Conservation (phyloP, 495 filamentous ascomycete species). For the Aspergillus diversus region DNA sequence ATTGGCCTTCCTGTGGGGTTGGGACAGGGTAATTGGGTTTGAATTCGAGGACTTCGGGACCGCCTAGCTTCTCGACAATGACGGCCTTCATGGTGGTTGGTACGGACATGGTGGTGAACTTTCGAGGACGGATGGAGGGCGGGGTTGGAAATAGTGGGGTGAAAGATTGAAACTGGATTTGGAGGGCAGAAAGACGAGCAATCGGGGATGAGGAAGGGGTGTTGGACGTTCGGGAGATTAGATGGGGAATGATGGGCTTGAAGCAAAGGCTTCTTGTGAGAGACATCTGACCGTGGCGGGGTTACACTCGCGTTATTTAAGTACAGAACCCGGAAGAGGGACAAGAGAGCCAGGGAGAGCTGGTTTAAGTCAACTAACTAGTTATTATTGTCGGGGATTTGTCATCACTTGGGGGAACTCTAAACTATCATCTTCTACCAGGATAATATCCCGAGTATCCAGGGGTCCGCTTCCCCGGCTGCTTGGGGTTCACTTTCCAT, state of each 20-base stretch:
- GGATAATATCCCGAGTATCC: background rate
- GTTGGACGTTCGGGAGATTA: constrained; percentile 1
- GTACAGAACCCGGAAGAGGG: no score
- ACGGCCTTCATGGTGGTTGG: constrained; percentile 77
- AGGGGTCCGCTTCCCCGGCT: background rate
- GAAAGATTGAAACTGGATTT: constrained; percentile 2
- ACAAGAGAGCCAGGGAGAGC: no score
- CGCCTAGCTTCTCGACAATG: constrained; percentile 75
- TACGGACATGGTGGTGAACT: constrained; percentile 44
- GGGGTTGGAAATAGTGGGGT: background rate
- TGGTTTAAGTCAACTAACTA: no score
- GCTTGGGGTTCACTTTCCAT: background rate
- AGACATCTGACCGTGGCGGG: background rate
- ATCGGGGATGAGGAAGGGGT: constrained; percentile 2
- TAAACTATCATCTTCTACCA: background rate
- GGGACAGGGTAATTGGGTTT: constrained; percentile 79
- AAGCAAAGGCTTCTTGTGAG: background rate
- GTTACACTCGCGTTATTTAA: no score
- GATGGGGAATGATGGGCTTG: constrained; percentile 5
- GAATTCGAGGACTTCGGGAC: constrained; percentile 76
- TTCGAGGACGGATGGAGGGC: constrained; percentile 28
- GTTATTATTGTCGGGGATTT: background rate
- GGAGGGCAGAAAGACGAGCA: constrained; percentile 18
- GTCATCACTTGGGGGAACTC: no score
- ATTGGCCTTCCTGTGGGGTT: constrained; percentile 64